phyloP scores from a whole-genome alignment of 73 alveolate species.

The Uronychia setigera region DNA sequence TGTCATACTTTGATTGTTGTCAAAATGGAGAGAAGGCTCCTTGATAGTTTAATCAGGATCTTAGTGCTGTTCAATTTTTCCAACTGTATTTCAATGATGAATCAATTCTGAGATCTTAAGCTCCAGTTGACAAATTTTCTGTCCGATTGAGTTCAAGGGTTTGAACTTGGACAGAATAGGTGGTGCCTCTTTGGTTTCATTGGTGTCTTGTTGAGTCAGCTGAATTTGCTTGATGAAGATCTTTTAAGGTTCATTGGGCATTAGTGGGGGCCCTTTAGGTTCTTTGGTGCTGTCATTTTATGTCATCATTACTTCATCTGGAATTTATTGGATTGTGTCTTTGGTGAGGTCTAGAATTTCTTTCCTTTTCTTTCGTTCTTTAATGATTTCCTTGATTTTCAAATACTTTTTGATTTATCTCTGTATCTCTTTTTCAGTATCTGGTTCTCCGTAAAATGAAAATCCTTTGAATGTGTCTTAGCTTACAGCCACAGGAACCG shows the following conservation, averaged over 20 bases:
- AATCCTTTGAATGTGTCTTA: constrained; percentile 22
- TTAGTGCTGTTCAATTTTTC: background rate
- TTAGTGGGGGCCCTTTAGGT: background rate
- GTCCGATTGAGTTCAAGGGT: background rate
- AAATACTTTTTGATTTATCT: constrained; percentile 13
- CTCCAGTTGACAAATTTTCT: background rate
- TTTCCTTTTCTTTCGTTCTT: constrained; percentile 13
- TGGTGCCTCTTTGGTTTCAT: background rate
- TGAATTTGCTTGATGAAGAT: background rate
- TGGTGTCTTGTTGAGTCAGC: background rate
- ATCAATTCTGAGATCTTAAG: background rate
- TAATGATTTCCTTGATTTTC: constrained; percentile 11
- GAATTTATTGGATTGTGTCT: too few species aligned
- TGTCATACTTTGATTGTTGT: background rate
- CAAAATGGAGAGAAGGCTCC: too few species aligned
- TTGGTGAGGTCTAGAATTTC: background rate
- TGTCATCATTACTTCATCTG: background rate
- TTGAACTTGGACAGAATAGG: background rate
- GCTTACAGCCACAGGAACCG: constrained; percentile 17
- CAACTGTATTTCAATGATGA: background rate
- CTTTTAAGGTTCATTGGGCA: background rate
- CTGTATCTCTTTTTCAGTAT: constrained; percentile 22
- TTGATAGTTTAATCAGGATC: background rate
- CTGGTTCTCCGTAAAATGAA: constrained; percentile 24
- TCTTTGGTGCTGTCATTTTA: background rate